A percentile compares a stretch with the other conserved stretches of the same genome.
phyloP scores from a whole-genome alignment of 2,329 filamentous ascomycete species.

The Teratosphaeria epicoccoides region DNA sequence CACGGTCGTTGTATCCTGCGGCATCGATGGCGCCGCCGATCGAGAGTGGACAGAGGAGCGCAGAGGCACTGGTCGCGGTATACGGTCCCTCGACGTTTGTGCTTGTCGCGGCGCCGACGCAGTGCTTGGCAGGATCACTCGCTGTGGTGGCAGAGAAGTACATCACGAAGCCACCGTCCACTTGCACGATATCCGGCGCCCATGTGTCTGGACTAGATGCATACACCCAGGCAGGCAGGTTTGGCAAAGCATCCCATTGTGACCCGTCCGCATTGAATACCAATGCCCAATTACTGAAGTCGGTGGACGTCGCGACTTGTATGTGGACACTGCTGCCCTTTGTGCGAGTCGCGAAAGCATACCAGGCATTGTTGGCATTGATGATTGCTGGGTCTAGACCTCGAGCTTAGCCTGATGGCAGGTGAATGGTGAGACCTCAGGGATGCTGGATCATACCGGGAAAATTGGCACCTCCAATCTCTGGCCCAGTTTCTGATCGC shows the following conservation, averaged over 20 bases:
- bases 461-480: conserved; percentile 35
- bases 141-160: conserved; percentile 22
- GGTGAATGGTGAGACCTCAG: background rate
- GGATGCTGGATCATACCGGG: conserved; percentile 23
- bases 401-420: background rate
- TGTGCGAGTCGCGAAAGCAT: conserved; percentile 41
- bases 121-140: conserved; percentile 17
- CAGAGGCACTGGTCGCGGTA: conserved; percentile 7
- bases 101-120: conserved; percentile 21
- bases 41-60: conserved; percentile 18
- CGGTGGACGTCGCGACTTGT: conserved; percentile 42
- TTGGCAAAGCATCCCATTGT: conserved; percentile 44
- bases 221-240: conserved; percentile 41
- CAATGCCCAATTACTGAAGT: conserved; percentile 40
- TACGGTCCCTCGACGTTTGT: conserved; percentile 19
- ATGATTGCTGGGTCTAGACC: conserved; percentile 41
- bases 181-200: conserved; percentile 49
- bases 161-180: conserved; percentile 27
- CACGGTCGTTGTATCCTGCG: conserved; percentile 18
- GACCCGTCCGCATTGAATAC: conserved; percentile 31
- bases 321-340: conserved; percentile 40
- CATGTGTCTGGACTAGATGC: conserved; percentile 43
- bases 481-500: conserved; percentile 14
- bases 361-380: conserved; percentile 41
- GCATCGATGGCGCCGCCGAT: conserved; percentile 24